Percentiles rank a stretch among this genome's conserved stretches.
Conservation (phyloP, 2,329 filamentous ascomycete species). For the Sporothrix phasma region DNA sequence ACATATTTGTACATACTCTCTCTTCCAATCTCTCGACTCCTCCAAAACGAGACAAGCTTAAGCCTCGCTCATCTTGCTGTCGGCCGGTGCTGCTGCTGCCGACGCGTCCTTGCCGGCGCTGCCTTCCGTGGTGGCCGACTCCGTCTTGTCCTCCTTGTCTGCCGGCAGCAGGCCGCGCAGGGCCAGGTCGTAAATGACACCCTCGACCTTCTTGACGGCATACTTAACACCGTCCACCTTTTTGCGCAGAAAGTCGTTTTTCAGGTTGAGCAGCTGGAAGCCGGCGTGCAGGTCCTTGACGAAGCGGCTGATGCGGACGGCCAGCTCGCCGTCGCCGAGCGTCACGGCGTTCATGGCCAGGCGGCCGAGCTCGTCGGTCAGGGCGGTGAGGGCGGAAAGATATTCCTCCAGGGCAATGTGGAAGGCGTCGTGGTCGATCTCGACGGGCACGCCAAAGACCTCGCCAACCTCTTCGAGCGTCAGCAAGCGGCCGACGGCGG, state of each 20-base stretch:
- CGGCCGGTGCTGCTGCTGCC: background rate
- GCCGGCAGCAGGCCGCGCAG: conserved; percentile 67
- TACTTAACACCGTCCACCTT: conserved; percentile 93
- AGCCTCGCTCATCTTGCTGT: conserved; percentile 17
- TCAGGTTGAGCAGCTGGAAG: conserved; percentile 94
- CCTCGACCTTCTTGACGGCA: conserved; percentile 93
- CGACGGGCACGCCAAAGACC: conserved; percentile 74
- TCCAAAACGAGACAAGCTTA: background rate
- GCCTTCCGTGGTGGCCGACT: background rate
- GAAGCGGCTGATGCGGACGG: conserved; percentile 79
- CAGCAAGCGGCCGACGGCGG: conserved; percentile 55
- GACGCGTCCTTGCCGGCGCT: background rate
- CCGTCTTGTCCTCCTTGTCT: conserved; percentile 23
- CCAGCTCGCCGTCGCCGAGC: conserved; percentile 75
- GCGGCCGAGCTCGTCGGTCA: conserved; percentile 83
- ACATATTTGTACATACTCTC: background rate
- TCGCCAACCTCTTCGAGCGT: conserved; percentile 81
- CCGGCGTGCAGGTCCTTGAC: conserved; percentile 92
- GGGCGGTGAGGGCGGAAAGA: conserved; percentile 72
- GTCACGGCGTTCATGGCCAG: conserved; percentile 93
- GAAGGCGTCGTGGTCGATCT: conserved; percentile 83
- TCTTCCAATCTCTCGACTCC: background rate
- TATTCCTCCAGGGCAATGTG: conserved; percentile 97
- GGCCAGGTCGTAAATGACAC: conserved; percentile 92
- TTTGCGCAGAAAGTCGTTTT: conserved; percentile 85